phyloP scores from a whole-genome alignment of 2,329 filamentous ascomycete genomes.

The Colletotrichum sp. region DNA sequence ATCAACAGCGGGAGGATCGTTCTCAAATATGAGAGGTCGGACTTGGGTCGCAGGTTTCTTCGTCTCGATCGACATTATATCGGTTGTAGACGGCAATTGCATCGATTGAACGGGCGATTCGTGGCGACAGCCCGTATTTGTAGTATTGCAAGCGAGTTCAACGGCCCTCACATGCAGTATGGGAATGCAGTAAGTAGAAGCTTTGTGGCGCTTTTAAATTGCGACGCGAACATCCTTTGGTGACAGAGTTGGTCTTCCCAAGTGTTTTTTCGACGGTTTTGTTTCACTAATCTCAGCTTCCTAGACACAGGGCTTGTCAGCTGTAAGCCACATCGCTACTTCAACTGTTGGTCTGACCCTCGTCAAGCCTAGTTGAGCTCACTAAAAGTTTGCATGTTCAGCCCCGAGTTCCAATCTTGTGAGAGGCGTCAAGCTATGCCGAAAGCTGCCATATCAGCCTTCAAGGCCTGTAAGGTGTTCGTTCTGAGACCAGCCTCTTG shows the following conservation, averaged over 20 bases:
- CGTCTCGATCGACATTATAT: neutral
- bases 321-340: neutral
- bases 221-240: neutral
- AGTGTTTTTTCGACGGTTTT: neutral
- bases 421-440: neutral
- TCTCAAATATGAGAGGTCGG: neutral
- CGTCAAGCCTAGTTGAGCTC: neutral
- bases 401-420: neutral
- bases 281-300: neutral
- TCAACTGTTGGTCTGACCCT: neutral
- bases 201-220: neutral
- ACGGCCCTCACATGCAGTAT: neutral
- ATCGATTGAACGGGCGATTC: neutral
- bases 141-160: neutral
- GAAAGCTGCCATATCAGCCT: neutral
- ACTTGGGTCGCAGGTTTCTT: neutral
- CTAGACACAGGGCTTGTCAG: neutral
- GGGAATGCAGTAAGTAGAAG: neutral
- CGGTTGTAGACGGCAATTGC: neutral
- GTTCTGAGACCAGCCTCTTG: neutral
- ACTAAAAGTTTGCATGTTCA: neutral
- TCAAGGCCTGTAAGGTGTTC: neutral
- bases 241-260: neutral
- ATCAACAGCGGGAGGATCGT: neutral
- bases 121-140: neutral